These are phyloP conservation scores for Kodamaea neixiangensis DNA, from an alignment of 805 yeast species.

Conservation along the genomic window DNA sequence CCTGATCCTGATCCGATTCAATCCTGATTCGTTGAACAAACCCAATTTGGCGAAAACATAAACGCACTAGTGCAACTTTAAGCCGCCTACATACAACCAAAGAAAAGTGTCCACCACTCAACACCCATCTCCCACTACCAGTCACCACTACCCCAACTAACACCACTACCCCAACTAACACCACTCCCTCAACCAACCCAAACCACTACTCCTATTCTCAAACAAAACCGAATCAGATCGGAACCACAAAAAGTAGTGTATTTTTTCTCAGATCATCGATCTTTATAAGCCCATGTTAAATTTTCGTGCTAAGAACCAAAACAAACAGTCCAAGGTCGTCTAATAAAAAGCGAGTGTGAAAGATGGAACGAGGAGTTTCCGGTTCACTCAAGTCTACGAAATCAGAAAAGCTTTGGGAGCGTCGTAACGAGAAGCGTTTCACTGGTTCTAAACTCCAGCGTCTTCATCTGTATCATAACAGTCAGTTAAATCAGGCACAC, in stretches of 20 bases:
- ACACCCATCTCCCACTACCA: too few species aligned
- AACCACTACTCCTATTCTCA: background rate
- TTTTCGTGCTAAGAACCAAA: background rate
- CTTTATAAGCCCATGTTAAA: background rate
- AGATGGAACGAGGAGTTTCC: slow-evolving; percentile 3
- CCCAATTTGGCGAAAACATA: too few species aligned
- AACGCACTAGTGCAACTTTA: too few species aligned
- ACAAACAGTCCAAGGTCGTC: slow-evolving; percentile 1
- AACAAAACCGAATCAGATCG: background rate
- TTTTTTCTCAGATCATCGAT: slow-evolving; percentile 3
- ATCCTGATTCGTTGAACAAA: too few species aligned
- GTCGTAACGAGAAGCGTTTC: background rate
- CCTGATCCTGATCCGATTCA: too few species aligned
- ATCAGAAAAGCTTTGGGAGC: slow-evolving; percentile 1
- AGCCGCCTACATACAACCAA: too few species aligned
- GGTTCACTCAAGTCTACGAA: background rate
- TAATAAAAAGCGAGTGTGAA: background rate
- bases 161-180: background rate
- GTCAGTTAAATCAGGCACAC: background rate
- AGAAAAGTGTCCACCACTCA: too few species aligned
- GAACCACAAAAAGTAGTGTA: background rate
- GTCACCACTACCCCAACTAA: too few species aligned
- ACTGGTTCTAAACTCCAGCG: background rate
- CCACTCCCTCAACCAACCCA: background rate
- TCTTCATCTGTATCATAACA: background rate